Base-by-base conservation (phyloP, 2,329 filamentous ascomycete genomes). In the Pseudovirgaria hyperparasitica region DNA sequence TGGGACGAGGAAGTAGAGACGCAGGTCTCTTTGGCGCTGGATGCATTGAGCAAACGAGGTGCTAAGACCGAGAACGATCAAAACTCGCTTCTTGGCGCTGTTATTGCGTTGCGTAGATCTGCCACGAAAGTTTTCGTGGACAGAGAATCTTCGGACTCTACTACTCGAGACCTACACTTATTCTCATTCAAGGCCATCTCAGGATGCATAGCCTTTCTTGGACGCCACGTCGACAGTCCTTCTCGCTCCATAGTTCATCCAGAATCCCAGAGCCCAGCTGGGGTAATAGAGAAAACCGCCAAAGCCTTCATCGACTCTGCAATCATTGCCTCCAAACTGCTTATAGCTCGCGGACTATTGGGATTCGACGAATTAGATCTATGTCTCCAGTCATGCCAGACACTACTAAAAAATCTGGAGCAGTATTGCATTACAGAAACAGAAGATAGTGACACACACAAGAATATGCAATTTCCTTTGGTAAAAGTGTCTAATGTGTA, bases 401-500 rank as follows among this genome's bases (percentile, higher is more conserved):
- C n/a, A n/a, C n/a, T n/a, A n/a, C n/a, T n/a, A n/a, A n/a, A n/a
- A n/a, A n/a, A n/a, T n/a, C n/a, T n/a, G n/a, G n/a, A n/a, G n/a
- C n/a, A n/a, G n/a, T n/a, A n/a, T n/a, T n/a, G n/a, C n/a, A n/a
- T n/a, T n/a, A n/a, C n/a, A n/a, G n/a, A n/a, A n/a, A n/a, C n/a
- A n/a, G n/a, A n/a, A n/a, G n/a, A n/a, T n/a, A n/a, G 19, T 9
- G n/a, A n/a, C n/a, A n/a, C n/a, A n/a, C 28, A 28, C 7, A 30
- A 40, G 6, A 28, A 42, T 11, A 28, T 43, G 7, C 38, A 39
- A 14, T 40, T 35, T 5, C 43, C 40, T 16, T 60, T 70, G 30
- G 65, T 77, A 34, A 80, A 75, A 40, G 67, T 82, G 15, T 82
- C 78, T 0, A 76, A 78, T 39, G 61, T 80, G 3, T 82, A 82